Evolutionary conservation across 108 stramenopile genomes (phyloP).

Genomic region (Conticribra weissflogii): DNA sequence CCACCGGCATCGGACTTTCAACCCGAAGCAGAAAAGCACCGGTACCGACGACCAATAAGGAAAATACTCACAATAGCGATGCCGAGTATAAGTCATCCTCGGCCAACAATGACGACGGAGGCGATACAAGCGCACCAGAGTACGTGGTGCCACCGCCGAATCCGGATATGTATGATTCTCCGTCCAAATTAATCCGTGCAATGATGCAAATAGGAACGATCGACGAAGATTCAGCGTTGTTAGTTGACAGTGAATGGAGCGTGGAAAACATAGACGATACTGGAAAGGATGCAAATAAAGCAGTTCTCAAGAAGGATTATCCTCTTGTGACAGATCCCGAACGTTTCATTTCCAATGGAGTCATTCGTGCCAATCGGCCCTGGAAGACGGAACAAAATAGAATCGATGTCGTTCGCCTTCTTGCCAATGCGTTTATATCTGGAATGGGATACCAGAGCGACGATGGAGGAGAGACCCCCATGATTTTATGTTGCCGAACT

Average conservation of each 20-base stretch:
- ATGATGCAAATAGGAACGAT: slow-evolving; percentile 19
- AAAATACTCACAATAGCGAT: neutral
- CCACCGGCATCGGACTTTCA: no score
- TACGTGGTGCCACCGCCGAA: neutral
- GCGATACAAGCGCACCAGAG: neutral
- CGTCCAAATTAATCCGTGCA: slow-evolving; percentile 15
- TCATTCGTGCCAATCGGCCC: slow-evolving; percentile 3
- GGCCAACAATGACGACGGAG: neutral
- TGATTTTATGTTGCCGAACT: slow-evolving; percentile 17
- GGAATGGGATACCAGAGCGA: slow-evolving; percentile 7
- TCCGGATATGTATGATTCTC: slow-evolving; percentile 8
- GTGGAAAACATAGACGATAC: no score
- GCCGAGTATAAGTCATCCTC: neutral
- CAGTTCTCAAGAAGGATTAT: neutral
- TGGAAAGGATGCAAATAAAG: no score
- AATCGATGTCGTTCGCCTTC: slow-evolving; percentile 2
- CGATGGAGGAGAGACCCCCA: slow-evolving; percentile 23
- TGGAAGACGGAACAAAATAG: slow-evolving; percentile 20
- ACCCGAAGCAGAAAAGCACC: neutral
- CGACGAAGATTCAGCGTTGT: slow-evolving; percentile 15
- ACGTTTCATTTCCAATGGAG: neutral
- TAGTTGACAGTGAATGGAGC: slow-evolving; percentile 3
- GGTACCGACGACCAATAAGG: neutral
- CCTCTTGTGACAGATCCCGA: neutral
- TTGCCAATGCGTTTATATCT: neutral